Evolutionary conservation across 1,284 basidiomycete species (phyloP).

Genomic region (Ustilago xerochloae): DNA sequence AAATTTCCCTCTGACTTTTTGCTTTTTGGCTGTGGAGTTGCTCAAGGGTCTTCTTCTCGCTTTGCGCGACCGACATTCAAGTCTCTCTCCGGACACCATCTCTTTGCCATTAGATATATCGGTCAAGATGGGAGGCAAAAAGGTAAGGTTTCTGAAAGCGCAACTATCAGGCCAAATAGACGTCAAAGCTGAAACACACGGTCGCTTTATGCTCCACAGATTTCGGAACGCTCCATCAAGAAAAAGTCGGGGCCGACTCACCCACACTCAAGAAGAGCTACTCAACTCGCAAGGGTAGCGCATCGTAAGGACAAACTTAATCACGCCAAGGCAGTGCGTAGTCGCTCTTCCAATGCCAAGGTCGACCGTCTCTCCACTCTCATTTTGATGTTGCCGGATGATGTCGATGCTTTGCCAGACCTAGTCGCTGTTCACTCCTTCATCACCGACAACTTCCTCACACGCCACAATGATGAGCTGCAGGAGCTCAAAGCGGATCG

Average conservation of each 20-base stretch:
- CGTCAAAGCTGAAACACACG: too few relatives aligned
- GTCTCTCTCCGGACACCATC: neutral
- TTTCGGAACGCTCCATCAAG: conserved; percentile 63
- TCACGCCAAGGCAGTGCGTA: conserved; percentile 39
- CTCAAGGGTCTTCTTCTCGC: conserved; percentile 1
- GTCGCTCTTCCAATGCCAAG: conserved; percentile 46
- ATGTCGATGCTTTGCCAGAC: conserved; percentile 54
- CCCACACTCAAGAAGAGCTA: conserved; percentile 62
- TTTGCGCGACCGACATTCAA: neutral
- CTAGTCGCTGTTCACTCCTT: conserved; percentile 59
- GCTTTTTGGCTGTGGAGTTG: conserved; percentile 6
- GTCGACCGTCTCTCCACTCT: conserved; percentile 63
- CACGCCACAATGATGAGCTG: conserved; percentile 59
- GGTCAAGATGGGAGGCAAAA: conserved; percentile 58
- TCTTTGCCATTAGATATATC: neutral
- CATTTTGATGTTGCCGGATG: conserved; percentile 61
- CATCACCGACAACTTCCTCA: conserved; percentile 52
- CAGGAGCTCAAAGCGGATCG: conserved; percentile 42
- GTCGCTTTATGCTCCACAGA: too few relatives aligned
- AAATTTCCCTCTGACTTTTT: neutral
- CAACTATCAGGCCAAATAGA: too few relatives aligned
- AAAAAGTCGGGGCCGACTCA: conserved; percentile 64
- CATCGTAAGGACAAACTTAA: conserved; percentile 55
- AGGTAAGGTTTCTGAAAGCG: conserved; percentile 49
- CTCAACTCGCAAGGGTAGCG: conserved; percentile 58